These are phyloP conservation scores for Suhomyces pyralidae DNA, from an alignment of 805 yeast species.

Conservation along the genomic window DNA sequence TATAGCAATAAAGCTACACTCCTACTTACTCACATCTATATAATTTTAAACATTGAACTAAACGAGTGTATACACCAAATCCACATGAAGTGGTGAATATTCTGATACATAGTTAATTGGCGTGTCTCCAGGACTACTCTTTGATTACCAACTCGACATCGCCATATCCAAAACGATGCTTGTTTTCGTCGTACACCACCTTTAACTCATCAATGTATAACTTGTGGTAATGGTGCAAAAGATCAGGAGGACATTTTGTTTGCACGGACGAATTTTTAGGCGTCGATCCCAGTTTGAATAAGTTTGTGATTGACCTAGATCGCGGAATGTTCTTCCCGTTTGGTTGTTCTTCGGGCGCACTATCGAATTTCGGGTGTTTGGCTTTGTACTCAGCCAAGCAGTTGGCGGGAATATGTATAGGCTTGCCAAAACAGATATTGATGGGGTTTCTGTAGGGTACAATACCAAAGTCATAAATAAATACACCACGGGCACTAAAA, in stretches of 20 bases:
- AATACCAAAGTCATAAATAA: constrained; percentile 88
- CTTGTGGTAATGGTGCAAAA: constrained; percentile 67
- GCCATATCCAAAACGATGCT: constrained; percentile 49
- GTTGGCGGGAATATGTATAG: constrained; percentile 54
- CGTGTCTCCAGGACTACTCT: constrained; percentile 24
- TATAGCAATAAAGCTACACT: too few species aligned
- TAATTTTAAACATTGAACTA: too few species aligned
- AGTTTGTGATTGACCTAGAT: constrained; percentile 26
- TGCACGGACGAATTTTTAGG: constrained; percentile 15
- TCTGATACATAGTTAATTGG: too few species aligned
- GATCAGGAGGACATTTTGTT: constrained; percentile 34
- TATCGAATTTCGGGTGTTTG: constrained; percentile 30
- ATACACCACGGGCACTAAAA: constrained; percentile 87
- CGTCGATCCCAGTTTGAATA: constrained; percentile 20
- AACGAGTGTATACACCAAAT: neutral
- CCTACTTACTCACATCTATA: too few species aligned
- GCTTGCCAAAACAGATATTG: constrained; percentile 69
- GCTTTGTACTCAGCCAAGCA: constrained; percentile 29
- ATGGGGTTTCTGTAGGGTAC: constrained; percentile 83
- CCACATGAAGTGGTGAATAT: too few species aligned
- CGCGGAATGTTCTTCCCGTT: constrained; percentile 33
- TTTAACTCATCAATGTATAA: constrained; percentile 63
- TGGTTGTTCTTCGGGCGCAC: neutral
- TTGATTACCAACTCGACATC: constrained; percentile 47
- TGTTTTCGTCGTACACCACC: constrained; percentile 65